phyloP scores from a whole-genome alignment of 257 asterid genomes.

The Capsicum pubescens region DNA sequence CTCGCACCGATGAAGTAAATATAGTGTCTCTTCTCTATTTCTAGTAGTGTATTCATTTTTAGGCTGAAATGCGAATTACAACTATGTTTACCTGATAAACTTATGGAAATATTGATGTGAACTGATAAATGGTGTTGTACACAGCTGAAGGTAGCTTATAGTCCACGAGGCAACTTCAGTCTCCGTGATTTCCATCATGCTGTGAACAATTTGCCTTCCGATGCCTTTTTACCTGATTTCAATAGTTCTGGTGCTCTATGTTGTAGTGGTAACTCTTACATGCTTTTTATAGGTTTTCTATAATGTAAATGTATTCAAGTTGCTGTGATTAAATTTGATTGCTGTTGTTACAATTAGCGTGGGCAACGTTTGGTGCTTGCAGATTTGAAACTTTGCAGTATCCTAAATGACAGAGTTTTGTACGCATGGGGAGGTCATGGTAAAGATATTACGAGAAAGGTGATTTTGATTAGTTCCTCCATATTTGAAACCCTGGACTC shows the following conservation, averaged over 20 bases:
- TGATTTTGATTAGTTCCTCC: constrained; percentile 64
- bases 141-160: constrained; percentile 90
- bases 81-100: constrained; percentile 20
- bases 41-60: not conserved
- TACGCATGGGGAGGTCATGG: constrained; percentile 63
- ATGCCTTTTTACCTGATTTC: constrained; percentile 66
- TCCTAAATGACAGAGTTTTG: constrained; percentile 57
- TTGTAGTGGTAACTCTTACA: constrained; percentile 44
- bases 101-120: not conserved
- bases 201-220: constrained; percentile 72
- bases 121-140: constrained; percentile 37
- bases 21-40: constrained; percentile 6
- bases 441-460: constrained; percentile 59
- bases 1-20: constrained; percentile 66
- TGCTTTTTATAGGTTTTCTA: not conserved
- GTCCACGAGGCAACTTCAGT: constrained; percentile 78
- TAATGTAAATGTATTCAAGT: not conserved
- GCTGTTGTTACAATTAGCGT: constrained; percentile 24
- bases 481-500: constrained; percentile 57
- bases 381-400: constrained; percentile 69
- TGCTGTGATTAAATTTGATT: constrained; percentile 24
- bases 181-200: constrained; percentile 92
- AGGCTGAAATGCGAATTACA: constrained; percentile 17
- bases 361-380: constrained; percentile 40
- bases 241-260: constrained; percentile 47